Evolutionary conservation across 345 rosid species (phyloP), one percentile per base, ranked within the genome.

Genomic region (Eucalyptus regnans): DNA sequence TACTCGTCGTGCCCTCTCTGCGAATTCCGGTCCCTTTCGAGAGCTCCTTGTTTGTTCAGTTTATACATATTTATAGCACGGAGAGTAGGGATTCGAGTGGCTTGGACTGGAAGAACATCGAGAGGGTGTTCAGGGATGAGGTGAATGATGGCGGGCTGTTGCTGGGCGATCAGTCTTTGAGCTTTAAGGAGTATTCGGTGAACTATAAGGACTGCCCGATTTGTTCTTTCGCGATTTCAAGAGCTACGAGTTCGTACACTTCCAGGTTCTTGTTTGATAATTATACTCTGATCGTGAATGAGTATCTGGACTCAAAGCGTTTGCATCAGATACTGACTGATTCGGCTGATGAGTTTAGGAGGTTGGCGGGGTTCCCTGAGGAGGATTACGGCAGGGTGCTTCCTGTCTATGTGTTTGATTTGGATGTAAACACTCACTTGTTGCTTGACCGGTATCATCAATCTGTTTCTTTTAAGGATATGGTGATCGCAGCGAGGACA

Each of bases 181-280:
- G 87, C 48, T 97, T 98, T 87, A 95, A 94, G 91, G 92, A 86
- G 90, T 96, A 92, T 58, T 91, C 91, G 54, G 94, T 97, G 86
- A 93, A 89, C 48, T 98, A 93, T 64, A 94, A 92, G 79, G 94
- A 96, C 81, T 98, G 99, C 83, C 90, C 97, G 5, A 94, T 97
- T 76, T 98, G 99, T 89, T 95, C 99, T 2, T 98, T 93, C 83
- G 97, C 99, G 0, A 91, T 97, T 27, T 94, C 99, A 10, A 91
- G 96, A 91, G 97, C 98, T 7, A 93, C 90, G 91, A 98, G 93
- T 89, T 98, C 99, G 2, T 98, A 94, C 88, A 97, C 99, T 5
- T 98, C 99, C 5, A 95, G 99, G 96, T 98, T 97, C 92, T 91
- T 98, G 94, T 98, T 97, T 92, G 99, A 96, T 90, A 98, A 98